Evolutionary conservation across 768 basidiomycete species (phyloP).

Genomic region (Mycena galopus): DNA sequence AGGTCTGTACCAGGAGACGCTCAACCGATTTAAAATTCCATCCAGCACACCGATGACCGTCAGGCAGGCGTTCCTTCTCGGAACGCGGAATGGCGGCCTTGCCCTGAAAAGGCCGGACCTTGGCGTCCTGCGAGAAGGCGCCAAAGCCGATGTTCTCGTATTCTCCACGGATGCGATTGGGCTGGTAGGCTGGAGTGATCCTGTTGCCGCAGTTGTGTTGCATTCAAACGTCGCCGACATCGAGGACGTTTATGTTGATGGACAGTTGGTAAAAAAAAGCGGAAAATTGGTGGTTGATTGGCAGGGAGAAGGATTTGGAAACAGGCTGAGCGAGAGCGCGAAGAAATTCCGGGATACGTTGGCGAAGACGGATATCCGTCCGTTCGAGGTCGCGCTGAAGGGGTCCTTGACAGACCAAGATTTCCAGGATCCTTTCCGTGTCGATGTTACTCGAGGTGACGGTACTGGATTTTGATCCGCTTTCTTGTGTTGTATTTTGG

Average conservation of each 20-base stretch:
- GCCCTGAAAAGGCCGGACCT: conserved; percentile 24
- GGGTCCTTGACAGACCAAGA: conserved; percentile 25
- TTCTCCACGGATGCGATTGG: conserved; percentile 20
- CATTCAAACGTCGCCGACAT: conserved; percentile 29
- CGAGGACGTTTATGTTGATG: conserved; percentile 21
- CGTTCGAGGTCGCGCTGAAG: conserved; percentile 20
- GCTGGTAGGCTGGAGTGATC: conserved; percentile 27
- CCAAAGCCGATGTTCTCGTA: too few species aligned
- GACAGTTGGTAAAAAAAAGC: conserved; percentile 6
- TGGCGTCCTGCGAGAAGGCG: conserved; percentile 19
- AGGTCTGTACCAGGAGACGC: conserved; percentile 12
- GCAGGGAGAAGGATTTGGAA: conserved; percentile 13
- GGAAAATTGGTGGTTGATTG: conserved; percentile 24
- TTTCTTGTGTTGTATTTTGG: too few species aligned
- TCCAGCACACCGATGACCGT: conserved; percentile 25
- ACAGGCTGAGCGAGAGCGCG: conserved; percentile 12
- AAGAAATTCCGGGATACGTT: conserved; percentile 17
- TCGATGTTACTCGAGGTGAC: conserved; percentile 15
- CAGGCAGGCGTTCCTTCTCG: conserved; percentile 23
- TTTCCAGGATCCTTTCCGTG: conserved; percentile 21
- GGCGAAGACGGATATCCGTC: conserved; percentile 16
- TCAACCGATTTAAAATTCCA: conserved; percentile 20
- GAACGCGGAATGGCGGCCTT: conserved; percentile 27
- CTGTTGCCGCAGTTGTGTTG: conserved; percentile 21
- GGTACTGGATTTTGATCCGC: conserved; percentile 14